Conservation (phyloP, 371 early-diverging fungal species). For the Funneliformis caledonium region DNA sequence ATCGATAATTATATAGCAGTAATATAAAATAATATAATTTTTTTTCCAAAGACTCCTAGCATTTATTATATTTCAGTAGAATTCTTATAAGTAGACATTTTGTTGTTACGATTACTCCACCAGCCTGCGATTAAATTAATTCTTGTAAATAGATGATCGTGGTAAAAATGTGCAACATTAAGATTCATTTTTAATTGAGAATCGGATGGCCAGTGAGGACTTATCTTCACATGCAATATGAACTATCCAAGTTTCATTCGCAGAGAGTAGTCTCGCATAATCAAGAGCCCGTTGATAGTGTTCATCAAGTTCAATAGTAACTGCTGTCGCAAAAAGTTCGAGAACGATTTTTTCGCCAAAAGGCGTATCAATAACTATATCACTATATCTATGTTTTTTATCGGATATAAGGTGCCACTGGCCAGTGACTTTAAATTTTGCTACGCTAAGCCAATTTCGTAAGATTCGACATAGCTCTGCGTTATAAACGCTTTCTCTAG, state of each 20-base stretch:
- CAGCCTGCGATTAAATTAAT: constrained; percentile 35
- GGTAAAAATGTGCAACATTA: constrained; percentile 37
- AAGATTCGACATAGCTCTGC: constrained; percentile 26
- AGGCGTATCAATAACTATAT: constrained; percentile 8
- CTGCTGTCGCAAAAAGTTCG: constrained; percentile 38
- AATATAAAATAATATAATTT: too few relatives aligned
- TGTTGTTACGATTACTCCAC: constrained; percentile 15
- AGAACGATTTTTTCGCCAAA: neutral
- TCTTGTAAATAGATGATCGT: constrained; percentile 36
- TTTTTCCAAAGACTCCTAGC: too few relatives aligned
- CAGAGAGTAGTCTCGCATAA: constrained; percentile 17
- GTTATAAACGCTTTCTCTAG: constrained; percentile 28
- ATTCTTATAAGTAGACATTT: too few relatives aligned
- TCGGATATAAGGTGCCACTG: constrained; percentile 20
- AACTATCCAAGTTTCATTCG: constrained; percentile 34
- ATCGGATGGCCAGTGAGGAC: constrained; percentile 31
- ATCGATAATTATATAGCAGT: too few relatives aligned
- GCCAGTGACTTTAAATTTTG: neutral
- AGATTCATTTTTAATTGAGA: constrained; percentile 28
- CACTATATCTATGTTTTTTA: constrained; percentile 3
- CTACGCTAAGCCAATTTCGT: neutral
- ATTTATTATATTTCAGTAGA: too few relatives aligned
- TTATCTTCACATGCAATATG: constrained; percentile 34
- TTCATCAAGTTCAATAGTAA: constrained; percentile 10
- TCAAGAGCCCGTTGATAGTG: constrained; percentile 25